Conservation (phyloP, 257 asterid species). For the Plantago elongata region DNA sequence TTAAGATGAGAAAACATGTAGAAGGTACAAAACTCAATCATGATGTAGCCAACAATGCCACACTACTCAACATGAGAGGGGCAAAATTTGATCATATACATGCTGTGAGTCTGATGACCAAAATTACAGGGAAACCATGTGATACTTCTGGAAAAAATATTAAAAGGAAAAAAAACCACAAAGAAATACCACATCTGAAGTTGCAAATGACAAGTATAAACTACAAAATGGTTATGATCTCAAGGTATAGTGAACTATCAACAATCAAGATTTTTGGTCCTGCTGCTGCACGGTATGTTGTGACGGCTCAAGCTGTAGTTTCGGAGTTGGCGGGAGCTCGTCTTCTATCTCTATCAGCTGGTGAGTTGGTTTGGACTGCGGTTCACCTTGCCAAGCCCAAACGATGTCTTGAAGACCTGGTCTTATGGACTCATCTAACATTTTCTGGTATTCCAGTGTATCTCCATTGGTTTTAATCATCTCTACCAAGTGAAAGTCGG, state of each 20-base stretch:
- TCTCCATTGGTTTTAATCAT: constrained; percentile 72
- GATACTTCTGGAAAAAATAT: not conserved
- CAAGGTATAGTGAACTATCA: not conserved
- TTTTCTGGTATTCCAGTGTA: constrained; percentile 57
- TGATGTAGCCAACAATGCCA: too few species aligned
- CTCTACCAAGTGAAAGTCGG: constrained; percentile 67
- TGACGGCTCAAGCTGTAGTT: constrained; percentile 10
- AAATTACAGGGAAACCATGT: constrained; percentile 11
- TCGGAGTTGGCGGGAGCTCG: constrained; percentile 16
- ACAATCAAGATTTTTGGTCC: constrained; percentile 44
- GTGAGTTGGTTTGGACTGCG: constrained; percentile 15
- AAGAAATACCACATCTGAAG: not conserved
- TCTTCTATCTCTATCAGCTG: constrained; percentile 21
- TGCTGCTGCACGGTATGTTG: constrained; percentile 22
- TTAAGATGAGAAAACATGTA: not conserved
- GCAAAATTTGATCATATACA: constrained; percentile 17
- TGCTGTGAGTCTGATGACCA: not conserved
- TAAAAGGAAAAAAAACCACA: constrained; percentile 4
- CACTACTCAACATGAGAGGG: not conserved
- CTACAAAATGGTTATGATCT: constrained; percentile 15
- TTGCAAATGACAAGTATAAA: not conserved
- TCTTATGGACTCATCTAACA: constrained; percentile 51
- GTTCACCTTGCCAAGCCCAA: constrained; percentile 72
- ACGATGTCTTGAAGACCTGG: constrained; percentile 82
- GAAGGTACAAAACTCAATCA: not conserved